phyloP scores from a whole-genome alignment of 257 asterid species.

The Mitragyna speciosa region DNA sequence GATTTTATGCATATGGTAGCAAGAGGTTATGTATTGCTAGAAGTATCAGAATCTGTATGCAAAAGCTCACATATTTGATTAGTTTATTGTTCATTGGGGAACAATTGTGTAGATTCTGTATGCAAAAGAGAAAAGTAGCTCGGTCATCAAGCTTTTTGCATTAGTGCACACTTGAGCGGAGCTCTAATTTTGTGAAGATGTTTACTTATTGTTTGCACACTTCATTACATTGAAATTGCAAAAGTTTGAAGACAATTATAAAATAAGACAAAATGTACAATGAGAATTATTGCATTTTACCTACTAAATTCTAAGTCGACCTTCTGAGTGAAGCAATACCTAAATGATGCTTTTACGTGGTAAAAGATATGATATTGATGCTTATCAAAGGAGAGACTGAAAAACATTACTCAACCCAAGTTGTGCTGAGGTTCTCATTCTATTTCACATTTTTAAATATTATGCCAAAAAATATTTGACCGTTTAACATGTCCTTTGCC shows the following conservation, averaged over 20 bases:
- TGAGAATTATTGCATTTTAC: background rate
- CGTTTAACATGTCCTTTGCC: conserved; percentile 21
- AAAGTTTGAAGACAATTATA: background rate
- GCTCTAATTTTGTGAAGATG: background rate
- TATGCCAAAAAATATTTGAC: background rate
- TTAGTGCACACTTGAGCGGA: background rate
- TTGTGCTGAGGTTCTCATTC: background rate
- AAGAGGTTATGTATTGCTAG: background rate
- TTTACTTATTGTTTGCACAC: background rate
- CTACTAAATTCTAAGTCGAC: background rate
- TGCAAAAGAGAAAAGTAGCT: background rate
- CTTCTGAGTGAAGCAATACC: background rate
- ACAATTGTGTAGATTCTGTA: background rate
- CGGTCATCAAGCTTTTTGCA: background rate
- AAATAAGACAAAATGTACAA: background rate
- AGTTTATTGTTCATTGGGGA: background rate
- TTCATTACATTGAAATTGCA: background rate
- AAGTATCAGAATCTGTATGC: background rate
- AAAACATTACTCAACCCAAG: background rate
- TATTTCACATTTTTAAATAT: background rate
- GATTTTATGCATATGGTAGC: background rate
- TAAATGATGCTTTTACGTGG: background rate
- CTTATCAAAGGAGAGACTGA: background rate
- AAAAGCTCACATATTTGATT: background rate
- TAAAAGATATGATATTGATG: background rate